Conservation (phyloP, 257 asterid genomes). For the Solanum habrochaites region DNA sequence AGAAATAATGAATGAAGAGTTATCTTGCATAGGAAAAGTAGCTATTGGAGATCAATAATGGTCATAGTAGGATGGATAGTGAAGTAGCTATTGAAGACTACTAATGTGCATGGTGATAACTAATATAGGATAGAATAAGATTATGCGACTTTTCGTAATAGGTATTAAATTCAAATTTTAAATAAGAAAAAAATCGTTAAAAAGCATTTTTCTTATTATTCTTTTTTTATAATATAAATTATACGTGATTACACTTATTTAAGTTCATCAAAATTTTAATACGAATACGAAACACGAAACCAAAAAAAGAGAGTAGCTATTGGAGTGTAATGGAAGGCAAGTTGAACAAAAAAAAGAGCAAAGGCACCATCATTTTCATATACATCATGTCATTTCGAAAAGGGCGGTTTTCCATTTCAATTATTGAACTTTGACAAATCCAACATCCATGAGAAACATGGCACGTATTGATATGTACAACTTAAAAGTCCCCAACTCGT, state of each 20-base stretch:
- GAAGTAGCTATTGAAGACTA: neutral
- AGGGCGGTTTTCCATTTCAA: neutral
- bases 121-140: neutral
- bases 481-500: neutral
- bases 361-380: neutral
- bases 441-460: neutral
- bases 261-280: neutral
- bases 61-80: neutral
- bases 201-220: accelerated
- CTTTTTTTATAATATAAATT: neutral
- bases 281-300: neutral
- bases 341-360: neutral
- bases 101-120: neutral
- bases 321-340: neutral
- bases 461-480: neutral
- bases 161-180: neutral
- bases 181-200: neutral
- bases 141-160: neutral
- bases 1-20: neutral
- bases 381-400: neutral
- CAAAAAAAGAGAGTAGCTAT: neutral
- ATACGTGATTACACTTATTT: accelerated
- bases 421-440: neutral
- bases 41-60: neutral
- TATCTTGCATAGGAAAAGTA: neutral